phyloP scores from a whole-genome alignment of 495 filamentous ascomycete species.

The Daldinia loculata region DNA sequence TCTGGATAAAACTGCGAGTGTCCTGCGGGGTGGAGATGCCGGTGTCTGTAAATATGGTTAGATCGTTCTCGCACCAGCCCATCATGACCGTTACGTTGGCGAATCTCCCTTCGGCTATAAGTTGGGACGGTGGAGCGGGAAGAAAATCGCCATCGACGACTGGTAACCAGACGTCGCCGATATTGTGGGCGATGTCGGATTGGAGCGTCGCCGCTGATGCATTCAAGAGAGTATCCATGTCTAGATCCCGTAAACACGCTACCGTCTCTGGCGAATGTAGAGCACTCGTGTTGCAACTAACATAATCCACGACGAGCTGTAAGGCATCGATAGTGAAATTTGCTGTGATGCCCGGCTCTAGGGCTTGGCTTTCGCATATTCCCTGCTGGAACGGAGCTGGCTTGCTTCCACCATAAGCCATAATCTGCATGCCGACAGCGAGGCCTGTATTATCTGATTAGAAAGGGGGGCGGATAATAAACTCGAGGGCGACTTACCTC shows the following conservation, averaged over 20 bases:
- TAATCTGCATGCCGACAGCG: slow-evolving; percentile 54
- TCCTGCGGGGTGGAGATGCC: slow-evolving; percentile 52
- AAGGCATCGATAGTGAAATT: slow-evolving; percentile 43
- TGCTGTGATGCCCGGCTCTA: slow-evolving; percentile 44
- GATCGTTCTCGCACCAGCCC: slow-evolving; percentile 43
- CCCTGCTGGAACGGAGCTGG: slow-evolving; percentile 49
- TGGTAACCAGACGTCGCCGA: slow-evolving; percentile 48
- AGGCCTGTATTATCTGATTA: slow-evolving; percentile 22
- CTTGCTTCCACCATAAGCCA: slow-evolving; percentile 50
- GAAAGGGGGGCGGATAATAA: neutral
- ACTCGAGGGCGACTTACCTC: slow-evolving; percentile 35
- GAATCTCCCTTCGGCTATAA: slow-evolving; percentile 47
- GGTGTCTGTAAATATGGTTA: slow-evolving; percentile 33
- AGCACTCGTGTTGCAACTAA: slow-evolving; percentile 58
- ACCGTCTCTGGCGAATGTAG: slow-evolving; percentile 54
- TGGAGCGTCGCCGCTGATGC: slow-evolving; percentile 30
- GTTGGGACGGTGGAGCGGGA: slow-evolving; percentile 49
- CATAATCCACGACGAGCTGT: slow-evolving; percentile 53
- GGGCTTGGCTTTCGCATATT: slow-evolving; percentile 42
- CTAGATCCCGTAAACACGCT: slow-evolving; percentile 61
- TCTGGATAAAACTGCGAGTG: slow-evolving; percentile 62
- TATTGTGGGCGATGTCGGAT: slow-evolving; percentile 37
- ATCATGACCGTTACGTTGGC: slow-evolving; percentile 49
- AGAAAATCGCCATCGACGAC: slow-evolving; percentile 55
- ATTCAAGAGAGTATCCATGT: slow-evolving; percentile 60